These are phyloP conservation scores for Diaporthe batatas DNA, from an alignment of 2,329 filamentous ascomycete genomes.

Conservation along the genomic window DNA sequence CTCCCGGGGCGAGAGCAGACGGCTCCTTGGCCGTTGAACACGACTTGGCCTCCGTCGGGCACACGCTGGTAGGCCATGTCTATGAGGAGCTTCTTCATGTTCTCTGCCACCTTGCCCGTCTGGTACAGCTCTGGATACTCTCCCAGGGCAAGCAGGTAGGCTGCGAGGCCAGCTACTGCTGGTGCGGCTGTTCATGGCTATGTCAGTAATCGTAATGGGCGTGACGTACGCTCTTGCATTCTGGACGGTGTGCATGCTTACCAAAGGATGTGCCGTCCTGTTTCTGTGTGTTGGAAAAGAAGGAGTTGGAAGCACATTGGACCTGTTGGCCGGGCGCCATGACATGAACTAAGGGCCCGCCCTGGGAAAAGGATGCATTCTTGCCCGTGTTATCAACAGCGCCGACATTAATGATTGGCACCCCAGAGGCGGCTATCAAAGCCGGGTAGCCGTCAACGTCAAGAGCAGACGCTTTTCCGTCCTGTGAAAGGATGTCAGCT, in stretches of 20 bases:
- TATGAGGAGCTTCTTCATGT: constrained; percentile 27
- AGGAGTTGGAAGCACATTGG: constrained; percentile 24
- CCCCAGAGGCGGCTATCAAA: constrained; percentile 3
- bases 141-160: constrained; percentile 26
- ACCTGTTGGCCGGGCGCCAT: constrained; percentile 18
- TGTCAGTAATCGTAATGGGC: background rate
- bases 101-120: constrained; percentile 25
- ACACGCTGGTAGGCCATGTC: constrained; percentile 19
- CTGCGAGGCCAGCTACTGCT: constrained; percentile 25
- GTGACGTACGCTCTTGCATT: background rate
- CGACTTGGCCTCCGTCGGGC: background rate
- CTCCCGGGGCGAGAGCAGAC: constrained; percentile 14
- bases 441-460: constrained; percentile 12
- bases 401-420: constrained; percentile 24
- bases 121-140: constrained; percentile 27
- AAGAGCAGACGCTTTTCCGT: background rate
- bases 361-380: constrained; percentile 25
- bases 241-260: background rate
- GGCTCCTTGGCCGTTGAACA: constrained; percentile 22
- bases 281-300: constrained; percentile 4
- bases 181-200: background rate
- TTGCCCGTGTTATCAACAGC: constrained; percentile 25
- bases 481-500: background rate
- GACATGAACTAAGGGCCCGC: constrained; percentile 19
- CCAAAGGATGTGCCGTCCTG: constrained; percentile 32